Evolutionary conservation across 306 rosid genomes (phyloP).

Genomic region (Echinosophora koreensis): DNA sequence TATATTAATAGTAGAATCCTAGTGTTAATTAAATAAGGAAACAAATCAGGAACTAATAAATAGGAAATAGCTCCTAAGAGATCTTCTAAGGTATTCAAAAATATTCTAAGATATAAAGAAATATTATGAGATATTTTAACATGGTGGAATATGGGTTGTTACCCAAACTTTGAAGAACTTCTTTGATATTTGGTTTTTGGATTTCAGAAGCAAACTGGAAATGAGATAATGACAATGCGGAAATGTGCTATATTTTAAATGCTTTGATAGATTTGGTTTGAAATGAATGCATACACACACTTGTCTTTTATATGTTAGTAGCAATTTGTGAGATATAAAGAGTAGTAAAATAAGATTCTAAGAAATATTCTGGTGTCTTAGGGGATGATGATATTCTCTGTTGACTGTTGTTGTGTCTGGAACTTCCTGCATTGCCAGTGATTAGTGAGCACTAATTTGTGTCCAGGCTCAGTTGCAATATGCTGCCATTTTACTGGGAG

Average conservation of each 20-base stretch:
- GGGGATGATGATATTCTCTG: not conserved
- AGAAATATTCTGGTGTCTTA: not conserved
- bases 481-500: conserved; percentile 3
- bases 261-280: not conserved
- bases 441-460: not conserved
- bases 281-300: too few species aligned
- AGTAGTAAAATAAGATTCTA: not conserved
- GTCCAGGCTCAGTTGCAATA: not conserved
- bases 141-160: not conserved
- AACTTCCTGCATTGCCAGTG: not conserved
- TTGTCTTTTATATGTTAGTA: not conserved
- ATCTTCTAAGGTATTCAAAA: too few species aligned
- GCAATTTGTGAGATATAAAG: not conserved
- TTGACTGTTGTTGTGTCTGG: not conserved
- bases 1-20: too few species aligned
- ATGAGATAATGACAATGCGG: not conserved
- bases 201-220: not conserved
- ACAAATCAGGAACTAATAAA: too few species aligned
- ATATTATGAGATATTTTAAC: too few species aligned
- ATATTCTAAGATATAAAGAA: too few species aligned
- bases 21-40: too few species aligned
- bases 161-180: not conserved
- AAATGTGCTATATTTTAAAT: not conserved
- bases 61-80: too few species aligned
- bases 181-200: not conserved